Conservation (phyloP, 1,284 basidiomycete species). For the Puccinia horiana region DNA sequence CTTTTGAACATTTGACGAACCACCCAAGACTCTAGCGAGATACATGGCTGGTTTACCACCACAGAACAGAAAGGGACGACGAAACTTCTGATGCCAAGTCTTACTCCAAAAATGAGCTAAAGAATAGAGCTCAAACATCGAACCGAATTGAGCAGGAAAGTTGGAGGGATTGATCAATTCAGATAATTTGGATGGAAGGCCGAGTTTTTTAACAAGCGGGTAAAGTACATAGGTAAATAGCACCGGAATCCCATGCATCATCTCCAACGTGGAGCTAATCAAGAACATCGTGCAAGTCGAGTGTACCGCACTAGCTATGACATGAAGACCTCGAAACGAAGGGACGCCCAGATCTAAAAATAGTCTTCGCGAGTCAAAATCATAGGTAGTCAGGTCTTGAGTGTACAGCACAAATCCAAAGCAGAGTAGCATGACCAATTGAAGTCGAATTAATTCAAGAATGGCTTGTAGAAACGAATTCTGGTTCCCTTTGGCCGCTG, state of each 20-base stretch:
- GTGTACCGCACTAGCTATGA: not conserved
- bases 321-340: conserved; percentile 16
- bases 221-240: not conserved
- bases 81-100: conserved; percentile 32
- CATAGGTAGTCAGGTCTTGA: not conserved
- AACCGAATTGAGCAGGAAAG: conserved; percentile 12
- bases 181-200: not conserved
- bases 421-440: not conserved
- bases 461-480: not conserved
- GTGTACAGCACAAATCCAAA: conserved; percentile 11
- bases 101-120: conserved; percentile 36
- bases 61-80: conserved; percentile 24
- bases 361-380: not conserved
- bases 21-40: conserved; percentile 5
- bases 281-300: conserved; percentile 11
- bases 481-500: conserved; percentile 15
- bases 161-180: not conserved
- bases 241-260: not conserved
- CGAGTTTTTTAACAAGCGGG: not conserved
- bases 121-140: conserved; percentile 18
- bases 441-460: not conserved
- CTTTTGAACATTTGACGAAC: not conserved
- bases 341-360: conserved; percentile 12
- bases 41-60: conserved; percentile 20
- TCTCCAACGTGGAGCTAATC: not conserved